These are phyloP conservation scores for Grifola frondosa DNA, from an alignment of 1,284 basidiomycete genomes.

Conservation along the genomic window DNA sequence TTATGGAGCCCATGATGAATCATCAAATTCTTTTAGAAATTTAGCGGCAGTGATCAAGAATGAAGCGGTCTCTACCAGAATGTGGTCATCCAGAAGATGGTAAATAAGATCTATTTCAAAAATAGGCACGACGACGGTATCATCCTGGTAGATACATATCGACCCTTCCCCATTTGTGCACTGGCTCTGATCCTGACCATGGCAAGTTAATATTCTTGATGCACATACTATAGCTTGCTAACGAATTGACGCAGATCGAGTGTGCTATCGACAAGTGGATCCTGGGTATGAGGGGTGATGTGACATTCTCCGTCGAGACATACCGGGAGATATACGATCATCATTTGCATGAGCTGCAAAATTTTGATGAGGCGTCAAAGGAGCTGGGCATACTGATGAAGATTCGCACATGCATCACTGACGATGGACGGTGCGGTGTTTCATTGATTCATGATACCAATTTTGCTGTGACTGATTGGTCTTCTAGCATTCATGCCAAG, in stretches of 20 bases:
- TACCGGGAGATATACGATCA: neutral
- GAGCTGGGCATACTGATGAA: too few relatives aligned
- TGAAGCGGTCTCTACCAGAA: slow-evolving; percentile 4
- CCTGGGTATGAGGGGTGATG: neutral
- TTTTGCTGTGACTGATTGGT: too few relatives aligned
- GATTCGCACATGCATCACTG: too few relatives aligned
- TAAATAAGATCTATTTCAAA: slow-evolving; percentile 7
- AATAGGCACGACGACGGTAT: slow-evolving; percentile 1
- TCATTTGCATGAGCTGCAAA: too few relatives aligned
- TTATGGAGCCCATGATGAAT: too few relatives aligned
- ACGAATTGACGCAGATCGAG: neutral
- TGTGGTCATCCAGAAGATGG: neutral
- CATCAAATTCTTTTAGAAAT: too few relatives aligned
- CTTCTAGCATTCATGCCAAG: too few relatives aligned
- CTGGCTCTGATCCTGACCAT: slow-evolving; percentile 2
- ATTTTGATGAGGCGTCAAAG: too few relatives aligned
- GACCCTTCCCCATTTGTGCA: slow-evolving; percentile 1
- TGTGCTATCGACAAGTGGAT: slow-evolving; percentile 8
- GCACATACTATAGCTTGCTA: neutral
- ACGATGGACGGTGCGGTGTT: too few relatives aligned
- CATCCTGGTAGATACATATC: neutral
- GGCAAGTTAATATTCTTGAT: too few relatives aligned
- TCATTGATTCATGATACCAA: too few relatives aligned
- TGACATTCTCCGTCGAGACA: neutral
- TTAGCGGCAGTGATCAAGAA: neutral